Conservation (phyloP, 768 basidiomycete species). For the Mycena kentingensis region DNA sequence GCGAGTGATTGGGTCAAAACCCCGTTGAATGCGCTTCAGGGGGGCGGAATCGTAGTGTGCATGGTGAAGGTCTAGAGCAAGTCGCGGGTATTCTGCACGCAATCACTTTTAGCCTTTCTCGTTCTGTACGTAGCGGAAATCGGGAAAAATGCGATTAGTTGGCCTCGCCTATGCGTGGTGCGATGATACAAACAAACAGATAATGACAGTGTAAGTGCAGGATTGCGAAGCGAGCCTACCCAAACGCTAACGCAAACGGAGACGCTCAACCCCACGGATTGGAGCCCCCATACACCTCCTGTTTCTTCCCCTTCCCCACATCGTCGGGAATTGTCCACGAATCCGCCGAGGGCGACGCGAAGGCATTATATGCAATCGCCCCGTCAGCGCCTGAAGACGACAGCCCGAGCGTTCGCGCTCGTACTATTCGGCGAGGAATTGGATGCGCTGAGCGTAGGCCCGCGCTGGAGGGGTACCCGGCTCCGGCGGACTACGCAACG, state of each 20-base stretch:
- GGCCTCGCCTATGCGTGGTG: no score
- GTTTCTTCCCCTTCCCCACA: constrained; percentile 21
- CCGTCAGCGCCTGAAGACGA: constrained; percentile 58
- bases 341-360: constrained; percentile 28
- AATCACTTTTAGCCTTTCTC: no score
- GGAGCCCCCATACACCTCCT: constrained; percentile 24
- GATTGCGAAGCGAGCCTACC: no score
- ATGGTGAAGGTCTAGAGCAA: constrained; percentile 14
- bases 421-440: constrained; percentile 45
- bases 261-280: constrained; percentile 25
- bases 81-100: no score
- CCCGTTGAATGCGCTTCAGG: constrained; percentile 1
- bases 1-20: constrained; percentile 7
- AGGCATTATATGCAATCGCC: constrained; percentile 40
- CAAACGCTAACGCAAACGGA: no score
- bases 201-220: no score
- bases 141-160: no score
- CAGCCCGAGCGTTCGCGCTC: constrained; percentile 31
- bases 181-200: no score
- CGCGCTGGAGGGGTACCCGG: constrained; percentile 1
- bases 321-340: constrained; percentile 39
- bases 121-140: no score
- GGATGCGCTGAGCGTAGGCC: constrained; percentile 30
- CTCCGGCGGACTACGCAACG: not conserved
- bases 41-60: constrained; percentile 22